phyloP scores from a whole-genome alignment of 768 basidiomycete genomes.

The Russula ochroleuca region DNA sequence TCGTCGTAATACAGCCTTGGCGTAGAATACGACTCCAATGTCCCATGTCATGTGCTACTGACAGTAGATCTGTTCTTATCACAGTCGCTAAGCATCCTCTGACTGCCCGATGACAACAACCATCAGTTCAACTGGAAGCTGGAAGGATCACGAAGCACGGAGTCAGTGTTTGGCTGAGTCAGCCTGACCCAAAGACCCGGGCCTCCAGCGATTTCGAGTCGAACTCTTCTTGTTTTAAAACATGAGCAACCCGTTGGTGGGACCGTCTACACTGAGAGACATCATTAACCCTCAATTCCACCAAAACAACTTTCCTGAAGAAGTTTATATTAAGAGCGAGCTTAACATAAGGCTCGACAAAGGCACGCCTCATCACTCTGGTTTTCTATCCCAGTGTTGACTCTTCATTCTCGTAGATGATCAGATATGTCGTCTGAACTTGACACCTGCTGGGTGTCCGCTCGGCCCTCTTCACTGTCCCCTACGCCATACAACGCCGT shows the following conservation, averaged over 20 bases:
- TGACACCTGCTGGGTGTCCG: slow-evolving; percentile 82
- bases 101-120: background rate
- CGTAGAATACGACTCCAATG: background rate
- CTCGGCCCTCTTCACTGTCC: slow-evolving; percentile 91
- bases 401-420: slow-evolving; percentile 53
- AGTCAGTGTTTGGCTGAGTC: background rate
- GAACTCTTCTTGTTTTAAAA: background rate
- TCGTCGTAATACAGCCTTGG: background rate
- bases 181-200: background rate
- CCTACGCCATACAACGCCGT: slow-evolving; percentile 85
- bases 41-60: background rate
- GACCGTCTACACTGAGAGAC: slow-evolving; percentile 43
- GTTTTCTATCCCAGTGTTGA: background rate
- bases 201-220: background rate
- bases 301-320: slow-evolving; percentile 84
- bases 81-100: background rate
- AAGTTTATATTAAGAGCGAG: slow-evolving; percentile 75
- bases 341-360: slow-evolving; percentile 87
- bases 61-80: background rate
- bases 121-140: background rate
- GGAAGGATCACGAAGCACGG: too few species aligned
- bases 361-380: slow-evolving; percentile 45
- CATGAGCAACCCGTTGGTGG: slow-evolving; percentile 33
- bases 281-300: slow-evolving; percentile 88
- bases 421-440: slow-evolving; percentile 85